A percentile compares a stretch with the other conserved stretches of the same genome.
Evolutionary conservation across 768 basidiomycete species (phyloP).

Genomic region (Boletus coccyginus): DNA sequence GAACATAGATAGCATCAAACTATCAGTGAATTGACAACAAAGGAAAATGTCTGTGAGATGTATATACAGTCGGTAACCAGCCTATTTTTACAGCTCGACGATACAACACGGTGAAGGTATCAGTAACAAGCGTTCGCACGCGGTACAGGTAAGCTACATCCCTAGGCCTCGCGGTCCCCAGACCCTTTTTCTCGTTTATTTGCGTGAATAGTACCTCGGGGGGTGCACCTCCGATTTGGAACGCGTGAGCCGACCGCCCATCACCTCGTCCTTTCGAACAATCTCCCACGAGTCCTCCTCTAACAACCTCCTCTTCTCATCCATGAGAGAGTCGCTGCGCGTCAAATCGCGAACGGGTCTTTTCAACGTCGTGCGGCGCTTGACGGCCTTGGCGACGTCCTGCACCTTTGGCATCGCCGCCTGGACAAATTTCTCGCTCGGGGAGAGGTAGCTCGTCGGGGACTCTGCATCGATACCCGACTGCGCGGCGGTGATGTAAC

Average conservation of each 20-base stretch:
- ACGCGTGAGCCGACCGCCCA: conserved; percentile 10
- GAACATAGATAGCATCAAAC: no score
- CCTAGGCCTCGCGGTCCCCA: not conserved
- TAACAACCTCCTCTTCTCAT: conserved; percentile 22
- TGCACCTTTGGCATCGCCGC: conserved; percentile 41
- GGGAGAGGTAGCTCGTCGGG: conserved; percentile 12
- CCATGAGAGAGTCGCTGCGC: conserved; percentile 13
- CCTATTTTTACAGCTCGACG: conserved; percentile 5
- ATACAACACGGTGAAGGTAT: conserved; percentile 4
- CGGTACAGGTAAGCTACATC: not conserved
- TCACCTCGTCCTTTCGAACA: conserved; percentile 6
- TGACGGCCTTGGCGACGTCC: conserved; percentile 32
- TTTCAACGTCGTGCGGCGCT: conserved; percentile 18
- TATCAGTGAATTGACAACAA: not conserved
- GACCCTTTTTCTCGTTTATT: not conserved
- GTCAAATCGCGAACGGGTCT: not conserved
- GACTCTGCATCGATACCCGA: conserved; percentile 17
- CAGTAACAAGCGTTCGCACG: not conserved
- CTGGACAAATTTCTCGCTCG: conserved; percentile 31
- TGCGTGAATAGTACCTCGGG: conserved; percentile 13
- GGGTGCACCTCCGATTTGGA: conserved; percentile 29
- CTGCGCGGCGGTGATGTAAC: conserved; percentile 40
- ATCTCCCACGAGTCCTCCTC: conserved; percentile 19
- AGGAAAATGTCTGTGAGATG: not conserved
- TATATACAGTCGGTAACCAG: not conserved